Evolutionary conservation across 306 rosid genomes (phyloP).

Genomic region (Cicer bijugum): DNA sequence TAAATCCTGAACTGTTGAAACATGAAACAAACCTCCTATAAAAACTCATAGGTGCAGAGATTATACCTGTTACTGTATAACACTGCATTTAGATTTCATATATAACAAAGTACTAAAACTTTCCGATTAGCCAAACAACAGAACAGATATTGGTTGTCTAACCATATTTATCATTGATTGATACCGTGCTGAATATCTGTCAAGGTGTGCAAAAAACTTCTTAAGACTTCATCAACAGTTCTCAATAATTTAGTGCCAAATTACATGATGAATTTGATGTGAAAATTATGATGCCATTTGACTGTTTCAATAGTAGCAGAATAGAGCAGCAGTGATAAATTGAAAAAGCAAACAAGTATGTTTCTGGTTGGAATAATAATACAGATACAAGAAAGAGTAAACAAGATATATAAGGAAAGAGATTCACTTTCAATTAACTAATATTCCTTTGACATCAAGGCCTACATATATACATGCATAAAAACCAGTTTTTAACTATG

Average conservation of each 20-base stretch:
- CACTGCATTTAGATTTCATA: conserved; percentile 4
- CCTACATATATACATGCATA: background rate
- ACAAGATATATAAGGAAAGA: conserved; percentile 28
- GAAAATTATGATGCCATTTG: background rate
- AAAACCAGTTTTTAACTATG: conserved; percentile 2
- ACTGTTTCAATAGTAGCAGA: background rate
- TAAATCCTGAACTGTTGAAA: background rate
- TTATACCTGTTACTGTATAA: background rate
- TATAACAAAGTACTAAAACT: conserved; percentile 16
- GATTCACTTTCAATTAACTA: background rate
- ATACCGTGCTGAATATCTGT: background rate
- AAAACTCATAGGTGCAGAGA: background rate
- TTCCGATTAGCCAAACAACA: background rate
- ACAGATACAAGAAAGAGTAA: background rate
- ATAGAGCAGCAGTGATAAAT: conserved; percentile 1
- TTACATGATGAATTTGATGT: background rate
- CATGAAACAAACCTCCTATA: conserved; percentile 3
- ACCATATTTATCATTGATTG: background rate
- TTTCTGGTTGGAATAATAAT: background rate
- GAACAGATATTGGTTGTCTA: background rate
- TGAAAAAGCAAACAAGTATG: background rate
- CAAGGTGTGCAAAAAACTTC: conserved; percentile 4
- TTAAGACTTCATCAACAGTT: background rate
- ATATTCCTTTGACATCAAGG: conserved; percentile 13
- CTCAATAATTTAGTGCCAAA: background rate